phyloP scores from a whole-genome alignment of 2,329 filamentous ascomycete genomes.

The Cercospora nicotianae region DNA sequence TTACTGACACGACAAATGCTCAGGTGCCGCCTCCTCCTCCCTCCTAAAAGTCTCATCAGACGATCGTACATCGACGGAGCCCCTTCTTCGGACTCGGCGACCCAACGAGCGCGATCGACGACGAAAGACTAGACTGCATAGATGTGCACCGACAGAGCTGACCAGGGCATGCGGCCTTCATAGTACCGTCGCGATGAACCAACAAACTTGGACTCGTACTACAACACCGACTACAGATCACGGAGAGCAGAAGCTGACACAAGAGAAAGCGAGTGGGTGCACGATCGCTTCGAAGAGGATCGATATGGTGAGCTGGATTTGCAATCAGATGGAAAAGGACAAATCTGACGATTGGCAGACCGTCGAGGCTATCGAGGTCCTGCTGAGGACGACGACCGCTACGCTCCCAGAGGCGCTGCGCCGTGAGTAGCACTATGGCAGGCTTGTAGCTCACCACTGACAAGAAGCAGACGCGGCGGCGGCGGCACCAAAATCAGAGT shows the following conservation, averaged over 20 bases:
- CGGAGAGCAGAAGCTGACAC: constrained; percentile 25
- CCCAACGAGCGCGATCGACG: constrained; percentile 26
- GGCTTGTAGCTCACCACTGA: background rate
- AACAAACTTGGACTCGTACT: constrained; percentile 67
- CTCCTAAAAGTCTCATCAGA: constrained; percentile 38
- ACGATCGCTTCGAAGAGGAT: constrained; percentile 48
- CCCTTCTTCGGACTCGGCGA: constrained; percentile 25
- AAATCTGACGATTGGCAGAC: constrained; percentile 17
- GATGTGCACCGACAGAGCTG: constrained; percentile 34
- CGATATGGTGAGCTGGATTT: constrained; percentile 26
- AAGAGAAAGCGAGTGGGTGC: constrained; percentile 77
- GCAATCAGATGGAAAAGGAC: too few relatives aligned
- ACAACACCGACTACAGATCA: constrained; percentile 5
- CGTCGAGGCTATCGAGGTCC: constrained; percentile 24
- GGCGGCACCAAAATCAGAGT: constrained; percentile 65
- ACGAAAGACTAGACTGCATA: constrained; percentile 10
- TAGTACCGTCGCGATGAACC: constrained; percentile 38
- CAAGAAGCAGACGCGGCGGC: constrained; percentile 23
- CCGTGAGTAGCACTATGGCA: constrained; percentile 16
- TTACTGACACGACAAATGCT: constrained; percentile 11
- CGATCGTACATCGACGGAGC: constrained; percentile 23
- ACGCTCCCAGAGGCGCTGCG: constrained; percentile 20
- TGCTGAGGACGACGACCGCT: constrained; percentile 29
- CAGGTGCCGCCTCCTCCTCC: constrained; percentile 46
- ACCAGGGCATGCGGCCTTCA: constrained; percentile 39